Conservation (phyloP, 192 early-diverging fungal genomes). For the Coemansia sp. region DNA sequence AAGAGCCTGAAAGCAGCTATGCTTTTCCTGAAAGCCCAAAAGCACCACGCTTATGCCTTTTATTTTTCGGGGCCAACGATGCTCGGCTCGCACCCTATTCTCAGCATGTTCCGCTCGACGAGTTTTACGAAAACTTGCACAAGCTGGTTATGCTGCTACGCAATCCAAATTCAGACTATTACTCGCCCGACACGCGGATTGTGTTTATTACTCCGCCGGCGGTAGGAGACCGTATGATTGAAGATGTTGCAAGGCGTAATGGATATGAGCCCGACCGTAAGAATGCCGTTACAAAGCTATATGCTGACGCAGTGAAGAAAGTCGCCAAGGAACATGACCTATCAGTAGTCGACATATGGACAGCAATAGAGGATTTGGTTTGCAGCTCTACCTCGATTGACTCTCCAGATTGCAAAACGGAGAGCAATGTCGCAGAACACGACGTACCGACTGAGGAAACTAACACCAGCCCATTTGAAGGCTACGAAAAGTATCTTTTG, state of each 20-base stretch:
- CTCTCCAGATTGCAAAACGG: neutral
- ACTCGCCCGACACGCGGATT: constrained; percentile 61
- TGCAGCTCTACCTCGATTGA: constrained; percentile 14
- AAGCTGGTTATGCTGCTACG: constrained; percentile 58
- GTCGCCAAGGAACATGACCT: constrained; percentile 39
- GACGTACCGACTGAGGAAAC: neutral
- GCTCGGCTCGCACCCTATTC: constrained; percentile 51
- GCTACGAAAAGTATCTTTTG: constrained; percentile 36
- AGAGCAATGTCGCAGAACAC: constrained; percentile 15
- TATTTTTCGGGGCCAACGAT: constrained; percentile 85
- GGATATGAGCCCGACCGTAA: constrained; percentile 33
- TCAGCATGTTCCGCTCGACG: constrained; percentile 62
- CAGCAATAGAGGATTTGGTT: constrained; percentile 44
- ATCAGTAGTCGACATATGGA: constrained; percentile 35
- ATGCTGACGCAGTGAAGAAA: constrained; percentile 50
- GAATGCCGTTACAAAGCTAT: constrained; percentile 17
- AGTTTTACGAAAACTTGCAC: constrained; percentile 61
- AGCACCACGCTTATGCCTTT: constrained; percentile 13
- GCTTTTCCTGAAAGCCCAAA: neutral
- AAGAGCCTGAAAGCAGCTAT: neutral
- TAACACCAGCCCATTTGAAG: constrained; percentile 9
- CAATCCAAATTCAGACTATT: constrained; percentile 52
- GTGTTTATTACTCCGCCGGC: constrained; percentile 72
- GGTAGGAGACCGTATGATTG: constrained; percentile 55
- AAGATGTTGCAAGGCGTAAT: constrained; percentile 1